These are phyloP conservation scores for Blastobotrys capitulatus DNA, from an alignment of 1,139 yeast species.

Conservation along the genomic window DNA sequence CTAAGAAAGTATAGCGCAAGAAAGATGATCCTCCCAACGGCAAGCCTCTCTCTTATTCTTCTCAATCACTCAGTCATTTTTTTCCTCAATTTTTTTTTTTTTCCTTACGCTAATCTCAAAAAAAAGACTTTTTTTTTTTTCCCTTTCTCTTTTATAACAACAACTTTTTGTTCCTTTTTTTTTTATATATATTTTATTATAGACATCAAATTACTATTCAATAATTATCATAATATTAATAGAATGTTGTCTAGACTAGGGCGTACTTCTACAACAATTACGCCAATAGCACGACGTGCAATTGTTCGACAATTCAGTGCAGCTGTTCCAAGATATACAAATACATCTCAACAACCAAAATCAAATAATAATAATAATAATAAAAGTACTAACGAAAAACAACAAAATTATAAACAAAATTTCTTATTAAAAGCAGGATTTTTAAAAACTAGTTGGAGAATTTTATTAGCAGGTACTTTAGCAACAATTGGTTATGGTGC, in stretches of 20 bases:
- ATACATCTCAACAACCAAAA: neutral
- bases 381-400: neutral
- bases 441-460: slow-evolving; percentile 25
- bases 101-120: too few relatives aligned
- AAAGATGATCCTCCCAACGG: too few relatives aligned
- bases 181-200: neutral
- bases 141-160: neutral
- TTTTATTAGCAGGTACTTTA: slow-evolving; percentile 29
- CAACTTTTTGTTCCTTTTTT: neutral
- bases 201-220: neutral
- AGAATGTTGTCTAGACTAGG: neutral
- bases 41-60: too few relatives aligned
- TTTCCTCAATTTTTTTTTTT: too few relatives aligned
- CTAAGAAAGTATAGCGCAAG: too few relatives aligned
- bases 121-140: neutral
- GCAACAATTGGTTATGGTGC: slow-evolving; percentile 31
- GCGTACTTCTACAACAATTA: neutral
- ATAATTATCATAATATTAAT: neutral
- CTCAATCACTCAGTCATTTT: too few relatives aligned
- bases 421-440: neutral
- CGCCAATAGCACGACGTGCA: neutral
- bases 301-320: neutral
- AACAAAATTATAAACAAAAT: neutral
- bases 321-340: neutral
- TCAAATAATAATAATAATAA: neutral